Base-by-base conservation (phyloP, 2,329 filamentous ascomycete species). In the Saccharata proteae region DNA sequence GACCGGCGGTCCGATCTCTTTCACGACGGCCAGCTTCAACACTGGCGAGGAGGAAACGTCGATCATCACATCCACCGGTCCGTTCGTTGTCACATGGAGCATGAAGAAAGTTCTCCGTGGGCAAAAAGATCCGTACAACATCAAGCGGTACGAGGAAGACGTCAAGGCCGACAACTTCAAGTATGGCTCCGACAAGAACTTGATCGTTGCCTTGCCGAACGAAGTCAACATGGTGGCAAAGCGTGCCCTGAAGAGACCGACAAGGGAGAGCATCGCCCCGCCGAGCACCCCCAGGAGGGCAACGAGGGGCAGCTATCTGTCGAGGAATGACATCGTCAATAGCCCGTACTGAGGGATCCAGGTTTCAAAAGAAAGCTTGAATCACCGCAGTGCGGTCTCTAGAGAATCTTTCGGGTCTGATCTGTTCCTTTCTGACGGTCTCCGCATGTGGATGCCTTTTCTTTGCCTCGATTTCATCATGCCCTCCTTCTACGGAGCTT, bases 101-200 rank as follows among this genome's bases (percentile, higher is more conserved):
- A 57, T 98, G 55, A 90, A 85, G 69, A 93, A 93, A 65, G 71
- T 96, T 1, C 57, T 94, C 10, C 69, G 68, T 14, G 83, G 82
- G 31, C 71, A 71, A 41, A 90, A 86, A 57, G 80, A 90, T 37
- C 80, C 88, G 0, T 98, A 98, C 62, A 81, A 77, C 44, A 96
- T 98, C 67, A 94, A 96, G 67, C 79, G 90, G 11, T 98, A 98
- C 52, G 71, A 75, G 1, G 90, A 98, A 48, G 80, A 93, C 40
- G 85, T 98, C 51, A 94, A 92, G 67, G 90, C 90, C 4, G 90
- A 98, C 55, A 93, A 98, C 55, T 98, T 98, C 74, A 85, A 90
- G 48, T 98, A 85, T 49, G 88, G 88, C 27, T 86, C 79, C 4
- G 90, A 98, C 57, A 93, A 93, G 71, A 94, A 94, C 48, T 84